Evolutionary conservation across 75 land plant species (phyloP), one percentile per base, ranked within the genome.

Genomic region (Selaginella tamariscina): DNA sequence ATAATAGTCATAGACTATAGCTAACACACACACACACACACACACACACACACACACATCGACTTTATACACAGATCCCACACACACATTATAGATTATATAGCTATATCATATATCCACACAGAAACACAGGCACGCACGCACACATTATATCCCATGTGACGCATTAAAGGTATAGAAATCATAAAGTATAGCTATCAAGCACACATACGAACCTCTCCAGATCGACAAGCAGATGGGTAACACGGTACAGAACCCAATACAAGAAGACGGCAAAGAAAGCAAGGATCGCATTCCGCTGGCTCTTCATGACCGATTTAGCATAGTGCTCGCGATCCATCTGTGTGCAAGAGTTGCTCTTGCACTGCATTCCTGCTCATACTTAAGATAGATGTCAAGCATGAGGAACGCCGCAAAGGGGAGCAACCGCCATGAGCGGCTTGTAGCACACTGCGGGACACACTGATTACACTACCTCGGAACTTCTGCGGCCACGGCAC

Each of bases 191-290:
- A n/a, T n/a, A n/a, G n/a, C n/a, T n/a, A n/a, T n/a, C n/a, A n/a
- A n/a, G n/a, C n/a, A n/a, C n/a, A n/a, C n/a, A n/a, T n/a, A n/a
- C n/a, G n/a, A n/a, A n/a, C 49, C 15, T 39, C 62, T 59, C 62
- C 62, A 59, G 62, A 59, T 59, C 26, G 18, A 59, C 62, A 59
- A 59, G 62, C 18, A 59, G 2, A n/a, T 59, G 26, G 8, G 62
- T 59, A n/a, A 27, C 62, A 9, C 62, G 21, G 26, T 59, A 59
- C 62, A n/a, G 23, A 23, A 59, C 5, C 62, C 62, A 59, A 27
- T 59, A 59, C 18, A 59, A n/a, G 8, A 59, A 23, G 23, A 59
- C 8, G 18, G 62, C 23, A 9, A 59, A 21, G 23, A 59, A 2
- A 8, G 8, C 62, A 59, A 59, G 62, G 2, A 59, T 21, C n/a